Conservation (phyloP, 164 flowering plant genomes). For the Macadamia integrifolia region DNA sequence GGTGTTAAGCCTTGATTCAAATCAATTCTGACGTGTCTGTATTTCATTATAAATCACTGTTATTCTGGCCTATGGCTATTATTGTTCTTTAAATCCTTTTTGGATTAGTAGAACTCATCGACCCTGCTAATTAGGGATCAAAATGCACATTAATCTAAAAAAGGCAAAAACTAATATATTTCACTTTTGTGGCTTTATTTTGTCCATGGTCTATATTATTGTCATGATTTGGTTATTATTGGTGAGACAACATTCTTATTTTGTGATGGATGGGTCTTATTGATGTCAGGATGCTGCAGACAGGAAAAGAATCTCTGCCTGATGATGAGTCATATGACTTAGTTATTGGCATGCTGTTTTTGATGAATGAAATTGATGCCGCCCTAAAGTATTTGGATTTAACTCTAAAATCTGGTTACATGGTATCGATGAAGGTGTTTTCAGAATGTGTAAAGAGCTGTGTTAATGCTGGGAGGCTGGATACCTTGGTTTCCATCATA, state of each 20-base stretch:
- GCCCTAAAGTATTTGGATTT: slow-evolving; percentile 74
- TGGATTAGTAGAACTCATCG: no score
- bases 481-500: slow-evolving; percentile 67
- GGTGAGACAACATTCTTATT: slow-evolving; percentile 1
- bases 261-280: slow-evolving; percentile 21
- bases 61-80: no score
- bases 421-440: slow-evolving; percentile 56
- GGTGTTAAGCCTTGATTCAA: no score
- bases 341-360: slow-evolving; percentile 58
- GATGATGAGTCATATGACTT: slow-evolving; percentile 80
- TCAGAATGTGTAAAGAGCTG: slow-evolving; percentile 55
- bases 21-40: no score
- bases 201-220: slow-evolving; percentile 78
- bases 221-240: not conserved
- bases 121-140: no score
- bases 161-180: no score
- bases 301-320: slow-evolving; percentile 65
- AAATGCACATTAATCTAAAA: no score
- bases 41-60: no score
- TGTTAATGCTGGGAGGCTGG: slow-evolving; percentile 56
- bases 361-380: slow-evolving; percentile 45
- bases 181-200: slow-evolving; percentile 39
- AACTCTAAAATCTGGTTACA: slow-evolving; percentile 63
- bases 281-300: slow-evolving; percentile 76
- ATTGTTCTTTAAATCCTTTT: no score